phyloP scores from a whole-genome alignment of 768 basidiomycete genomes.

The Leccinum disarticulatum region DNA sequence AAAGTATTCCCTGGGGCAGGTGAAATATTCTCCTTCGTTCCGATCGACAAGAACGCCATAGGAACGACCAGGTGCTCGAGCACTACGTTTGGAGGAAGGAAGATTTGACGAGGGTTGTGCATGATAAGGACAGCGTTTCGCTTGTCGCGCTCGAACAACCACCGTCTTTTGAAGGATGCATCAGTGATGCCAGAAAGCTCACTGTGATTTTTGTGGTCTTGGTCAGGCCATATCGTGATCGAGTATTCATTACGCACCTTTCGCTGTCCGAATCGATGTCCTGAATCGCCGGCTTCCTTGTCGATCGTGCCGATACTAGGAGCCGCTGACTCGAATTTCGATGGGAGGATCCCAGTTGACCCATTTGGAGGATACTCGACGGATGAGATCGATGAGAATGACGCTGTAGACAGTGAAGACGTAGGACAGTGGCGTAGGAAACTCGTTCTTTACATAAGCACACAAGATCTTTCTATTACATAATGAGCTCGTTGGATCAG shows the following conservation, averaged over 20 bases:
- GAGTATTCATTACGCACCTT: slow-evolving; percentile 14
- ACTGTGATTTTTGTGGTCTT: slow-evolving; percentile 1
- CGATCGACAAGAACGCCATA: too few relatives aligned
- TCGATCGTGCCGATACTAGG: too few relatives aligned
- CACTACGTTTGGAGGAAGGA: slow-evolving; percentile 20
- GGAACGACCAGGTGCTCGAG: slow-evolving; percentile 21
- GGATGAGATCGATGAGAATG: slow-evolving; percentile 33
- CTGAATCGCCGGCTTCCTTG: not conserved
- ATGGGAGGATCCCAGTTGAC: slow-evolving; percentile 38
- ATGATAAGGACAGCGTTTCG: slow-evolving; percentile 35
- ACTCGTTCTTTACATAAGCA: too few relatives aligned
- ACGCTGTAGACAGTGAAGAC: too few relatives aligned
- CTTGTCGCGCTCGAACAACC: slow-evolving; percentile 29
- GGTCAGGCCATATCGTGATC: not conserved
- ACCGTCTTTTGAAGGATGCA: slow-evolving; percentile 34
- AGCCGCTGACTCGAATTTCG: slow-evolving; percentile 24
- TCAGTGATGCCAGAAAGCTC: slow-evolving; percentile 20
- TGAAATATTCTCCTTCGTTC: too few relatives aligned
- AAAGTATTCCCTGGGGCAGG: too few relatives aligned
- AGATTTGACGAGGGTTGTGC: slow-evolving; percentile 27
- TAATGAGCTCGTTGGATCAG: too few relatives aligned
- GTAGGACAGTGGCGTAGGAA: too few relatives aligned
- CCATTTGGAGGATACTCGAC: slow-evolving; percentile 33
- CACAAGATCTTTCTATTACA: too few relatives aligned
- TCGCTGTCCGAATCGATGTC: slow-evolving; percentile 15